Evolutionary conservation across 2,329 filamentous ascomycete species (phyloP).

Genomic region (Epichloe sibirici): DNA sequence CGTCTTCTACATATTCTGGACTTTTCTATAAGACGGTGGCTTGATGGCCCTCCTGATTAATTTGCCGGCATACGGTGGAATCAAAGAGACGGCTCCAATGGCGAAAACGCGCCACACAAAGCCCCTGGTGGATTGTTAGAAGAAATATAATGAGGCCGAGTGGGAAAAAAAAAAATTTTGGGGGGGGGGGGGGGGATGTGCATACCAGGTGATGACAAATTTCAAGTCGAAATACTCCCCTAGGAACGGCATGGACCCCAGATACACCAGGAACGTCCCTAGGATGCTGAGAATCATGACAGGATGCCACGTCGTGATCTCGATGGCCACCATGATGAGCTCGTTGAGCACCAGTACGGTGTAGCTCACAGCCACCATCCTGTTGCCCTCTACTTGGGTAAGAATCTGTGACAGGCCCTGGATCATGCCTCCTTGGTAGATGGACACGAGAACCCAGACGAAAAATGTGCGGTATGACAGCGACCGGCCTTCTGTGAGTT

Average conservation of each 20-base stretch:
- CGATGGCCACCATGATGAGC: constrained; percentile 90
- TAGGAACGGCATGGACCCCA: constrained; percentile 75
- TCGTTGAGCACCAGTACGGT: constrained; percentile 90
- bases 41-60: constrained; percentile 73
- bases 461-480: constrained; percentile 92
- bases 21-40: constrained; percentile 90
- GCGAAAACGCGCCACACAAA: constrained; percentile 83
- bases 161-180: not conserved
- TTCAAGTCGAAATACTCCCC: constrained; percentile 75
- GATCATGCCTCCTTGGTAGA: constrained; percentile 93
- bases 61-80: constrained; percentile 82
- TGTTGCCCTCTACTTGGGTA: constrained; percentile 58
- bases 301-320: constrained; percentile 94
- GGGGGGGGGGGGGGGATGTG: too few relatives aligned
- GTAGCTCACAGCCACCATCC: constrained; percentile 84
- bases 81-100: constrained; percentile 66
- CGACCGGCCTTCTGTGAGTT: constrained; percentile 78
- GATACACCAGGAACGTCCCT: constrained; percentile 70
- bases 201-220: constrained; percentile 61
- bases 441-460: constrained; percentile 85
- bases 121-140: constrained; percentile 37
- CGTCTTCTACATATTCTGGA: constrained; percentile 49
- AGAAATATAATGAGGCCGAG: not conserved
- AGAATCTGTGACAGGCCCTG: constrained; percentile 88
- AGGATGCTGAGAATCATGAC: constrained; percentile 79